phyloP scores from a whole-genome alignment of 1,284 basidiomycete genomes.

The Irpex sp. region DNA sequence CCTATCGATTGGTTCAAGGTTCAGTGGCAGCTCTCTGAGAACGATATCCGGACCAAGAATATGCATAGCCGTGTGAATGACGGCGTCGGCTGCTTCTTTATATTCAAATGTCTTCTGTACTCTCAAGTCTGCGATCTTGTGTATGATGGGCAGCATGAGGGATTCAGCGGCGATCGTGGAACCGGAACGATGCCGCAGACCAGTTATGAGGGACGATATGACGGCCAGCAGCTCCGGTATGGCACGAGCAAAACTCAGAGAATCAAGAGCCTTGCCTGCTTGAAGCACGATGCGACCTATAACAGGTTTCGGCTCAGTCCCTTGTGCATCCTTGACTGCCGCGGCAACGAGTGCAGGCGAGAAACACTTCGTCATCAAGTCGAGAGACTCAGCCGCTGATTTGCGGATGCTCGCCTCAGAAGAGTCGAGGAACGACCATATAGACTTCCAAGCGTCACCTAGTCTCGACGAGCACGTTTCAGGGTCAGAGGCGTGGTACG shows the following conservation, averaged over 20 bases:
- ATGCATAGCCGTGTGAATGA: conserved; percentile 80
- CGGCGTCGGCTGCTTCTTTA: conserved; percentile 85
- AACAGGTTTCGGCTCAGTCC: conserved; percentile 48
- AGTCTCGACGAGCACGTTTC: conserved; percentile 52
- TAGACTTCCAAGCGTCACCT: conserved; percentile 68
- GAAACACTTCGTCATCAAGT: conserved; percentile 66
- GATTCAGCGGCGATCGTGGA: conserved; percentile 53
- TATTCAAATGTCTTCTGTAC: conserved; percentile 84
- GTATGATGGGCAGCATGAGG: conserved; percentile 73
- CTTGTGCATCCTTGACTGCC: conserved; percentile 41
- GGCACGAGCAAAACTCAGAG: conserved; percentile 63
- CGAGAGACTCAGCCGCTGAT: conserved; percentile 63
- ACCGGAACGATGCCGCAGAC: conserved; percentile 38
- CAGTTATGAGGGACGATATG: conserved; percentile 50
- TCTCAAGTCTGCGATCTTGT: conserved; percentile 74
- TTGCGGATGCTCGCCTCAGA: conserved; percentile 51
- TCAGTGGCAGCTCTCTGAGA: conserved; percentile 78
- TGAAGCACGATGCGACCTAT: conserved; percentile 63
- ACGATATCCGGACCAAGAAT: conserved; percentile 85
- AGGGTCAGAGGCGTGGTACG: conserved; percentile 48
- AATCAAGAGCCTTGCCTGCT: conserved; percentile 63
- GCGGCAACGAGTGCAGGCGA: conserved; percentile 55
- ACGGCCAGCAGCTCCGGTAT: conserved; percentile 73
- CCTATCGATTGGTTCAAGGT: conserved; percentile 80
- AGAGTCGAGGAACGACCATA: conserved; percentile 76